These are phyloP conservation scores for Neonectria ditissima DNA, from an alignment of 2,329 filamentous ascomycete genomes.

Conservation along the genomic window DNA sequence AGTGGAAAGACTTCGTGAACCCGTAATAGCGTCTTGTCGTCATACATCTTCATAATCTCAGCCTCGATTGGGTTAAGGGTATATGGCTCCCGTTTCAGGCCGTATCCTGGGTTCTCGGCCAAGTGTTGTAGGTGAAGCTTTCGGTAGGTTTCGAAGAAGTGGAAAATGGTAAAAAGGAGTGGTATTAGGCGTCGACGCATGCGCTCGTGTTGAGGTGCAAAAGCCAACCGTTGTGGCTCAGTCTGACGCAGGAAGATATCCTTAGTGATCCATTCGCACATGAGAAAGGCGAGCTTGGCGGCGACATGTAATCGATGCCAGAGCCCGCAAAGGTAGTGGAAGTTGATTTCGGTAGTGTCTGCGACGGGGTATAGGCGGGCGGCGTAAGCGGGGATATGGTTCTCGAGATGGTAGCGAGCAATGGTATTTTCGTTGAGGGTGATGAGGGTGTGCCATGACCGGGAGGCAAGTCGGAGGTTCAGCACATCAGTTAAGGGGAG, in stretches of 20 bases:
- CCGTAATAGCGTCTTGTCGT: slow-evolving; percentile 70
- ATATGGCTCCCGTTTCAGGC: slow-evolving; percentile 64
- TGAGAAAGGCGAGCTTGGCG: slow-evolving; percentile 70
- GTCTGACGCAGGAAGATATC: slow-evolving; percentile 72
- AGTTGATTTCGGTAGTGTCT: slow-evolving; percentile 61
- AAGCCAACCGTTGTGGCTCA: slow-evolving; percentile 65
- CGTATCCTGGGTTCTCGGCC: slow-evolving; percentile 62
- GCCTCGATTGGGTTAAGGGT: slow-evolving; percentile 72
- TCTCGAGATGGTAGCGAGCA: slow-evolving; percentile 69
- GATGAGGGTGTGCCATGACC: slow-evolving; percentile 69
- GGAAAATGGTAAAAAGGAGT: slow-evolving; percentile 73
- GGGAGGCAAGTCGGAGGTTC: slow-evolving; percentile 68
- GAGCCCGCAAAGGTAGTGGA: slow-evolving; percentile 72
- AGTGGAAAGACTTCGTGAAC: slow-evolving; percentile 75
- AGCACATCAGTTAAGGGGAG: slow-evolving; percentile 71
- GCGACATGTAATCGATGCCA: slow-evolving; percentile 76
- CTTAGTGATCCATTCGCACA: slow-evolving; percentile 74
- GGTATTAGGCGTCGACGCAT: slow-evolving; percentile 75
- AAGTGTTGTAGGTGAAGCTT: slow-evolving; percentile 69
- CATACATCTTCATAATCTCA: slow-evolving; percentile 73
- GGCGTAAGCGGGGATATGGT: slow-evolving; percentile 71
- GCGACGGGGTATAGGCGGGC: slow-evolving; percentile 68
- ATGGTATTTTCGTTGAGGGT: slow-evolving; percentile 71
- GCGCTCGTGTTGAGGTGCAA: slow-evolving; percentile 70
- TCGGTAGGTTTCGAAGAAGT: slow-evolving; percentile 76